Percentiles rank a stretch among this genome's conserved stretches.
Conservation (phyloP, 768 basidiomycete genomes). For the Pleurotus giganteus region DNA sequence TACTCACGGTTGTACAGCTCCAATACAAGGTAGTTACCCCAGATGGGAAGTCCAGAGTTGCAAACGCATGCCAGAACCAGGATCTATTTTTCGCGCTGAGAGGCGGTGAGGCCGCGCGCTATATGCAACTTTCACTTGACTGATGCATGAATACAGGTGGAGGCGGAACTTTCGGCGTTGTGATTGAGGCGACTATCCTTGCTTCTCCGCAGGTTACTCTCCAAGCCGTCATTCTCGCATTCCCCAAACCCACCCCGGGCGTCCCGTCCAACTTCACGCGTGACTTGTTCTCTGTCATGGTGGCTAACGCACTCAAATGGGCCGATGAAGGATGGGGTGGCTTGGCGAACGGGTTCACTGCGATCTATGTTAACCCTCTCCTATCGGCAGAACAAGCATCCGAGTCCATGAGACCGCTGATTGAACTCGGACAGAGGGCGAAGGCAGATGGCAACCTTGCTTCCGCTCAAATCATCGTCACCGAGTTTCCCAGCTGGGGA, state of each 20-base stretch:
- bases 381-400: slow-evolving; percentile 33
- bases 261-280: slow-evolving; percentile 20
- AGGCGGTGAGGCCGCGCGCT: slow-evolving; percentile 27
- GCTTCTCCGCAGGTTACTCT: slow-evolving; percentile 34
- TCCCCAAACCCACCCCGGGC: slow-evolving; percentile 17
- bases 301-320: slow-evolving; percentile 38
- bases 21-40: slow-evolving; percentile 55
- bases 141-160: slow-evolving; percentile 26
- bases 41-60: slow-evolving; percentile 42
- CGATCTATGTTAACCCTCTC: slow-evolving; percentile 44
- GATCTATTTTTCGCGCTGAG: slow-evolving; percentile 57
- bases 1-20: slow-evolving; percentile 24
- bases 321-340: slow-evolving; percentile 51
- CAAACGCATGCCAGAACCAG: slow-evolving; percentile 46
- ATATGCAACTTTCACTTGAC: slow-evolving; percentile 3
- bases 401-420: slow-evolving; percentile 38
- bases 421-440: slow-evolving; percentile 31
- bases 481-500: slow-evolving; percentile 40
- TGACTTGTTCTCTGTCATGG: slow-evolving; percentile 34
- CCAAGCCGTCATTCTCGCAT: slow-evolving; percentile 34
- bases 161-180: slow-evolving; percentile 47
- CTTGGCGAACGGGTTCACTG: slow-evolving; percentile 33
- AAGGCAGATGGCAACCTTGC: slow-evolving; percentile 17
- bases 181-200: slow-evolving; percentile 35
- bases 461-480: slow-evolving; percentile 22